phyloP scores from a whole-genome alignment of 805 yeast genomes.

The Lipomyces kockii region DNA sequence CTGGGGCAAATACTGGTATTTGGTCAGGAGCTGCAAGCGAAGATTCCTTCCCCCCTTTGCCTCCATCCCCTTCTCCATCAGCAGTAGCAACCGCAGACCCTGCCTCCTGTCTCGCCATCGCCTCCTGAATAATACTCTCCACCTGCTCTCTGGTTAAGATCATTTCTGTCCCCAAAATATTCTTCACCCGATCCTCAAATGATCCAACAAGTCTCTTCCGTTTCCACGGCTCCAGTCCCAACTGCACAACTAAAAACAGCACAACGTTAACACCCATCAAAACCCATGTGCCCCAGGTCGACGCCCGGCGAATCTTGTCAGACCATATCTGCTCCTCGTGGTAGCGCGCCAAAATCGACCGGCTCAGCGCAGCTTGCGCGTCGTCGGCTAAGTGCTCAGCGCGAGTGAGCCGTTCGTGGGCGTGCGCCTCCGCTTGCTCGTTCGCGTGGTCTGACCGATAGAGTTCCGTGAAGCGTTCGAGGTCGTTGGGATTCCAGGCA shows the following conservation, averaged over 20 bases:
- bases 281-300: slow-evolving; percentile 95
- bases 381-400: slow-evolving; percentile 71
- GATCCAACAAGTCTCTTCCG: slow-evolving; percentile 76
- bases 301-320: slow-evolving; percentile 89
- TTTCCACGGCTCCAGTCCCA: slow-evolving; percentile 94
- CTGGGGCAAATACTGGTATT: background rate
- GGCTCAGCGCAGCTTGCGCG: slow-evolving; percentile 67
- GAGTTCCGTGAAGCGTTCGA: slow-evolving; percentile 80
- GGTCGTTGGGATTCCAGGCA: slow-evolving; percentile 76
- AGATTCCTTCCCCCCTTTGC: background rate
- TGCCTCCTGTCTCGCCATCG: background rate
- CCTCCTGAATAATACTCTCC: slow-evolving; percentile 3
- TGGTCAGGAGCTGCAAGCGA: background rate
- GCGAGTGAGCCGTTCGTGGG: slow-evolving; percentile 51
- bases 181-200: slow-evolving; percentile 79
- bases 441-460: slow-evolving; percentile 81
- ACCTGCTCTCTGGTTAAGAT: background rate
- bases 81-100: background rate
- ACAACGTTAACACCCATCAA: slow-evolving; percentile 85
- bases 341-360: slow-evolving; percentile 81
- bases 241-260: slow-evolving; percentile 78
- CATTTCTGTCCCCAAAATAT: slow-evolving; percentile 50
- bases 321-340: slow-evolving; percentile 99
- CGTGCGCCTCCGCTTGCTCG: slow-evolving; percentile 60
- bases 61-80: background rate